Evolutionary conservation across 2,329 filamentous ascomycete species (phyloP).

Genomic region (Beauveria scarabaeidicola): DNA sequence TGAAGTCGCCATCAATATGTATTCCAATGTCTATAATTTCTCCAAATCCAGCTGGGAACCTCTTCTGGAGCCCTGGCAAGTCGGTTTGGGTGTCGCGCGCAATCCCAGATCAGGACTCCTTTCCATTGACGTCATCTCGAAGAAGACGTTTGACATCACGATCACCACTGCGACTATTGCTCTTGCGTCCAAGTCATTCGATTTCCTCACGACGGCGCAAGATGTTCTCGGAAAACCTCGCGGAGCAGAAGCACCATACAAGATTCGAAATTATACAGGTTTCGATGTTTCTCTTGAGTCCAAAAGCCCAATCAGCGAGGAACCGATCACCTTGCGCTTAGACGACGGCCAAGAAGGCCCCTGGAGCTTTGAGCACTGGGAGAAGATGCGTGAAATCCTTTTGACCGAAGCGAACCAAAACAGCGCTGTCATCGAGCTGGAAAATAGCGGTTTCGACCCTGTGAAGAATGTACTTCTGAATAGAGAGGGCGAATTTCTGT

Average conservation of each 20-base stretch:
- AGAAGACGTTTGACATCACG: constrained; percentile 85
- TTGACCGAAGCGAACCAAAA: constrained; percentile 74
- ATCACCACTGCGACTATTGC: constrained; percentile 91
- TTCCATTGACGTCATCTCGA: constrained; percentile 77
- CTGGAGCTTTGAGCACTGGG: constrained; percentile 96
- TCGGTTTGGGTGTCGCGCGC: constrained; percentile 83
- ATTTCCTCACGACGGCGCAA: constrained; percentile 75
- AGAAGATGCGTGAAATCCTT: constrained; percentile 89
- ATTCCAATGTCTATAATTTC: constrained; percentile 97
- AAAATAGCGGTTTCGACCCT: constrained; percentile 89
- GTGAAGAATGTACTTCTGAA: constrained; percentile 83
- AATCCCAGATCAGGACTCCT: constrained; percentile 67
- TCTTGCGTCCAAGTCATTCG: constrained; percentile 82
- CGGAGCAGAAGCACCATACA: constrained; percentile 83
- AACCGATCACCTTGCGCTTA: constrained; percentile 65
- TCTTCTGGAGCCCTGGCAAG: constrained; percentile 87
- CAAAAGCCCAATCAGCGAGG: constrained; percentile 56
- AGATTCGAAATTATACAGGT: constrained; percentile 90
- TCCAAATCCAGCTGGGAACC: constrained; percentile 98
- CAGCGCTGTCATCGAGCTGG: constrained; percentile 72
- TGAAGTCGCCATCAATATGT: constrained; percentile 84
- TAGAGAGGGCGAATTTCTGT: constrained; percentile 88
- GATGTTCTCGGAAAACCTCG: constrained; percentile 91
- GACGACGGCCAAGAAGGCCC: constrained; percentile 84
- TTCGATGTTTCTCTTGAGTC: constrained; percentile 83